Conservation (phyloP, 257 asterid species). For the Mentha longifolia region DNA sequence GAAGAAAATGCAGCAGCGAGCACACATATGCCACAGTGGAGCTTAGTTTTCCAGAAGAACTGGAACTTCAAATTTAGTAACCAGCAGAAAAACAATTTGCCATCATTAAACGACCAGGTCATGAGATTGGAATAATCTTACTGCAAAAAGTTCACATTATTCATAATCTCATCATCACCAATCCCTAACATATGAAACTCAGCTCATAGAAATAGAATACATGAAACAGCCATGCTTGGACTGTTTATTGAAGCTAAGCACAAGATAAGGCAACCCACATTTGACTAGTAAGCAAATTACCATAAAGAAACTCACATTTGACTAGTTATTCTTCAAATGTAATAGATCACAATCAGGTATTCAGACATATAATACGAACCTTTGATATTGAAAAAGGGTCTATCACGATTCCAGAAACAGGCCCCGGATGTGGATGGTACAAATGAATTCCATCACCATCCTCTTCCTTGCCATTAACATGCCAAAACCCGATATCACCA, state of each 20-base stretch:
- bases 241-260: constrained; percentile 15
- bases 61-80: not conserved
- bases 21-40: not conserved
- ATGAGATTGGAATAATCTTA: not conserved
- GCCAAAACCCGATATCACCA: constrained; percentile 90
- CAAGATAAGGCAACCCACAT: not conserved
- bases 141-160: not conserved
- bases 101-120: not conserved
- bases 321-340: not conserved
- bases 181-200: not conserved
- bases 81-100: not conserved
- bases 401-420: constrained; percentile 70
- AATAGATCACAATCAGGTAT: not conserved
- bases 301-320: not conserved
- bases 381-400: constrained; percentile 66
- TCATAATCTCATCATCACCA: not conserved
- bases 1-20: not conserved
- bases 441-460: constrained; percentile 69
- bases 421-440: constrained; percentile 79
- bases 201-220: constrained; percentile 1
- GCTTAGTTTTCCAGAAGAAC: constrained; percentile 3
- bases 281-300: constrained; percentile 1
- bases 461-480: constrained; percentile 57
- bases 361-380: constrained; percentile 51
- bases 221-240: constrained; percentile 3